Evolutionary conservation across 2,329 filamentous ascomycete genomes (phyloP), one percentile per base, ranked within the genome.

Genomic region (Colletotrichum sp.): DNA sequence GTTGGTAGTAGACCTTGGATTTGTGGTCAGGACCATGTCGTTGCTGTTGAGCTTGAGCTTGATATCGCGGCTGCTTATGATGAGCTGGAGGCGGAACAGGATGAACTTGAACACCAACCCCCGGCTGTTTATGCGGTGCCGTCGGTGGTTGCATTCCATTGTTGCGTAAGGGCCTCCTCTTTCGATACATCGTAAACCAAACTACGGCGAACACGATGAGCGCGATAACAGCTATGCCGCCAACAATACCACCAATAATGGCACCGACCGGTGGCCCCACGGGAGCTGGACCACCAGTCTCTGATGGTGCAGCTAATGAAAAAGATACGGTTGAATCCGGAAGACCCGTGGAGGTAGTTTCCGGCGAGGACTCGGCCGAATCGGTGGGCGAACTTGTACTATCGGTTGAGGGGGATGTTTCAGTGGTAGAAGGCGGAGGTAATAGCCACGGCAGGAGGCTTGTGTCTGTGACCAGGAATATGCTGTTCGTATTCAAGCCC

Each of bases 171-270:
- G 61, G 14, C 24, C 21, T 8, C 10, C 75, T 77, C 67, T 75
- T 78, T 28, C 63, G 63, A 72, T 82, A 79, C 52, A 84, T 76
- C 71, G 81, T 72, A 73, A 84, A 79, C 72, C 81, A 80, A 12
- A 79, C 58, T 32, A 62, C 67, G 10, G 77, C 81, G 8, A 81
- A 74, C 9, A 77, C 80, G 7, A 80, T 71, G 64, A 83, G 71
- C n/a, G 76, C 81, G 26, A 85, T 77, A 30, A 78, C 81, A 3
- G 77, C 84, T 7, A 85, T 74, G 55, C 84, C 83, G 7, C 83
- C 84, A 4, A 85, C 81, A 12, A 83, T 82, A 36, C 82, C 83
- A 12, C 84, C 84, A 3, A 84, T 83, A 43, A 85, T 85, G 70
- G 82, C 78, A 8, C 83, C 84, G 24, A 82, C 77, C 4, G 62